Percentiles rank a stretch among this genome's conserved stretches.
These are phyloP conservation scores for Boletus sp. DNA, from an alignment of 768 basidiomycete genomes.

Conservation along the genomic window DNA sequence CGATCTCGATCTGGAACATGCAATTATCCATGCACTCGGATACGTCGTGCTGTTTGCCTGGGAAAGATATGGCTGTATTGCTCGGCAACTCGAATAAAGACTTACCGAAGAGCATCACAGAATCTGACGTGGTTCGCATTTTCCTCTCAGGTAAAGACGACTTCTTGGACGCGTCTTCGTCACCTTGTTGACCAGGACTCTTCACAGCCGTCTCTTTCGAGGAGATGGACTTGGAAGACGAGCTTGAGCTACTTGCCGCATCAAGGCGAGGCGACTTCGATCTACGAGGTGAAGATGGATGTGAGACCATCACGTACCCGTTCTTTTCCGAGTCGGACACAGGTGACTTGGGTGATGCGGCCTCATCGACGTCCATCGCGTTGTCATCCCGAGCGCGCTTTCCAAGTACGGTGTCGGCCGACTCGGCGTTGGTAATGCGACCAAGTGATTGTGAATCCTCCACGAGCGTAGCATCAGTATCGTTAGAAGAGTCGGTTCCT, in stretches of 20 bases:
- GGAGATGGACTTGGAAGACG: constrained; percentile 21
- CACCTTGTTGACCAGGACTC: constrained; percentile 19
- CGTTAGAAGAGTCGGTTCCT: constrained; percentile 79
- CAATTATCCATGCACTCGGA: constrained; percentile 99
- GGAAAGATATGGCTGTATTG: constrained; percentile 1
- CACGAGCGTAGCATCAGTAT: constrained; percentile 86
- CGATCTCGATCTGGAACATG: constrained; percentile 97
- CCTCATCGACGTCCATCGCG: constrained; percentile 56
- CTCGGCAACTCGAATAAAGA: background rate
- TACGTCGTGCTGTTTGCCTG: constrained; percentile 96
- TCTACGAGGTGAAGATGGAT: constrained; percentile 35
- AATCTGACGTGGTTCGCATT: constrained; percentile 55
- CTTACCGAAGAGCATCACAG: constrained; percentile 89
- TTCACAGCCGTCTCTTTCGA: constrained; percentile 34
- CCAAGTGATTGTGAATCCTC: constrained; percentile 56
- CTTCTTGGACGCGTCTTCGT: constrained; percentile 39
- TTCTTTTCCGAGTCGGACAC: constrained; percentile 39
- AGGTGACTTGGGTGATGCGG: constrained; percentile 29
- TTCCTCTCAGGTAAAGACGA: constrained; percentile 59
- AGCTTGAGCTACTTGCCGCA: constrained; percentile 30
- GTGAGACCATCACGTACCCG: constrained; percentile 41
- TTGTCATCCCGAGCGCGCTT: constrained; percentile 59
- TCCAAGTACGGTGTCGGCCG: constrained; percentile 60
- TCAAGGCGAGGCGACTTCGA: constrained; percentile 36
- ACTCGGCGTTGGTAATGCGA: constrained; percentile 24